Evolutionary conservation across 176 grass and related monocot genomes (phyloP), one percentile per base, ranked within the genome.

Genomic region (Musa beccarii): DNA sequence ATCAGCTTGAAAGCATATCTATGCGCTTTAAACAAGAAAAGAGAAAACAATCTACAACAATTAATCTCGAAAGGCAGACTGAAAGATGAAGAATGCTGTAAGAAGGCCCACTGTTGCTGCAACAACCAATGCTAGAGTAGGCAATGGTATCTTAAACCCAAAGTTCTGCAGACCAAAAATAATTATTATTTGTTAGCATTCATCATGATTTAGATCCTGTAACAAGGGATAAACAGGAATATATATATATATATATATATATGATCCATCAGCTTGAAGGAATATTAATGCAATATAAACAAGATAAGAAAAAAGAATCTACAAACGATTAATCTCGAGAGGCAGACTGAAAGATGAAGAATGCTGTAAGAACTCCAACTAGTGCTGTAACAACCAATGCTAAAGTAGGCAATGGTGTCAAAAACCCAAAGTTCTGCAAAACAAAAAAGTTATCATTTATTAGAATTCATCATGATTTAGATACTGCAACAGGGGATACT

Each of bases 311-410:
- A 24, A 7, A 34, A 0, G 68, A 54, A 68, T 28, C 26, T 28
- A 28, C 63, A 72, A 63, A 14, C 5, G 2, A 29, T 88, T 81
- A 91, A 53, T 87, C 26, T 51, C 53, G 78, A 13, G 94, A 87
- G 51, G 86, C 75, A 49, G 90, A 89, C 75, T 90, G 88, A 22
- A 85, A 83, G 69, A 98, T 86, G 61, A 98, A 98, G 81, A 87
- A 85, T 72, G 85, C 86, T 68, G 73, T 78, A 19, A 98, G 83
- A 77, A 84, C 84, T 85, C 85, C 79, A 78, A 89, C 95, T 59
- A 98, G 79, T 76, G 82, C 88, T 14, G 95, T 87, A 76, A 91
- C 90, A 11, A 61, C 68, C 1, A 93, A 79, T 26, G 88, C 95
- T 54, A 91, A 49, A 14, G 78, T 80, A 51, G 86, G 90, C 77